Base-by-base conservation (phyloP, 306 rosid genomes). In the Fragaria vesca region DNA sequence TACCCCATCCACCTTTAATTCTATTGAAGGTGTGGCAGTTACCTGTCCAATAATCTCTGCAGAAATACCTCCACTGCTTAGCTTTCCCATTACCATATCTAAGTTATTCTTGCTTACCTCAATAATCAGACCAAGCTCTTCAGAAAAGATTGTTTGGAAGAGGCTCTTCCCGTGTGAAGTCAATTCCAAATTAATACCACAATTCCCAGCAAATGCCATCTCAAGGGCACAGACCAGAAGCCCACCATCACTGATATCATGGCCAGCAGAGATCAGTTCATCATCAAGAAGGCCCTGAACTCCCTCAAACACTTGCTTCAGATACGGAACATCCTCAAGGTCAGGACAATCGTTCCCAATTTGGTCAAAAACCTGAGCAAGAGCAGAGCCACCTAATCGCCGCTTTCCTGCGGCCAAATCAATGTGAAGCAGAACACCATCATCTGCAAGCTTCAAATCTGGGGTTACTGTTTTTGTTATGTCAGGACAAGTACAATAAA, bases 181-280 rank as follows among this genome's bases (percentile, higher is more conserved):
- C 84, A 89, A 81, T 76, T 92, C 80, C 82, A 94, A 81, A 30
- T 15, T 73, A 62, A 90, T 68, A 78, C 98, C 98, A 58, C 89
- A 76, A 51, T 92, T 90, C 32, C 98, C 96, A 65, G 94, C 90
- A 89, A 94, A 91, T 75, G 98, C 97, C 98, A 94, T 94, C 88
- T 94, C 98, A 54, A 90, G 80, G 78, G 93, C 92, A 80, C 88
- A 86, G 57, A 86, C 92, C 77, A 94, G 80, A 73, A 90, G 58
- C 60, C 97, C 98, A 78, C 98, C 98, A 79, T 94, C 98, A 78
- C 98, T 93, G 51, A 93, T 87, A 77, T 93, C 98, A 86, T 91
- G 98, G 76, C 97, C 97, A 69, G 98, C 96, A 62, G 97, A 91
- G 75, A 94, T 91, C 71, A 89, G 71, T 73, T 86, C 96, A 52